phyloP scores from a whole-genome alignment of 768 basidiomycete genomes.

The Agrocybe pediades region DNA sequence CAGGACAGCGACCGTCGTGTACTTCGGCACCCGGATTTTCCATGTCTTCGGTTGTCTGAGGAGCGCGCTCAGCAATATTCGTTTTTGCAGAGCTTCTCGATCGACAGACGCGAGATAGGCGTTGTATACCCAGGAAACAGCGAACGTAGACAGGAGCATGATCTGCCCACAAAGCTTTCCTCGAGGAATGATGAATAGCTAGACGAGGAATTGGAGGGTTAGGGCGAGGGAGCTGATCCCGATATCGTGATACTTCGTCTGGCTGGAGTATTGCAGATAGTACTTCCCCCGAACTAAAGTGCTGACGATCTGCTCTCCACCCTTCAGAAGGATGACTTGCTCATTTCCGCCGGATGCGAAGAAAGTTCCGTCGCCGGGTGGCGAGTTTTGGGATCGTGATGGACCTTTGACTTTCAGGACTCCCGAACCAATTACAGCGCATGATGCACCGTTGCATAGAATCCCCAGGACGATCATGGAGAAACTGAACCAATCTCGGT shows the following conservation, averaged over 20 bases:
- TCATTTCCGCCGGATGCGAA: not conserved
- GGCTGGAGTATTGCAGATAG: not conserved
- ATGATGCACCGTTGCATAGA: slow-evolving; percentile 10
- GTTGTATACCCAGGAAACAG: slow-evolving; percentile 11
- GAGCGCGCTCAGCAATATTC: not conserved
- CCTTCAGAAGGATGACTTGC: slow-evolving; percentile 5
- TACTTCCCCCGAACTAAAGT: slow-evolving; percentile 12
- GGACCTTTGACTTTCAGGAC: slow-evolving; percentile 7
- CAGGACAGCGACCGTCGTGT: not conserved
- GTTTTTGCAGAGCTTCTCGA: slow-evolving; percentile 10
- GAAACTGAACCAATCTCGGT: slow-evolving; percentile 7
- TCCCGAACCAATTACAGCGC: slow-evolving; percentile 7
- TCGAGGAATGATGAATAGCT: slow-evolving; percentile 14
- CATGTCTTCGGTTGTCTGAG: not conserved
- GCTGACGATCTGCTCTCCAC: slow-evolving; percentile 6
- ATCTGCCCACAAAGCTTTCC: slow-evolving; percentile 7
- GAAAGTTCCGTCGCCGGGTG: slow-evolving; percentile 7
- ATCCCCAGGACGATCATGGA: slow-evolving; percentile 10
- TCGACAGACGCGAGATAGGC: slow-evolving; percentile 10
- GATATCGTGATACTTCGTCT: slow-evolving; percentile 7
- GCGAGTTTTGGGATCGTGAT: slow-evolving; percentile 7
- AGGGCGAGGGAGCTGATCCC: slow-evolving; percentile 8
- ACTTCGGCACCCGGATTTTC: not conserved
- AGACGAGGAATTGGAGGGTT: slow-evolving; percentile 10
- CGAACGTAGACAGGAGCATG: slow-evolving; percentile 12